Evolutionary conservation across 2,329 filamentous ascomycete genomes (phyloP).

Genomic region (Thyridium curvatum): DNA sequence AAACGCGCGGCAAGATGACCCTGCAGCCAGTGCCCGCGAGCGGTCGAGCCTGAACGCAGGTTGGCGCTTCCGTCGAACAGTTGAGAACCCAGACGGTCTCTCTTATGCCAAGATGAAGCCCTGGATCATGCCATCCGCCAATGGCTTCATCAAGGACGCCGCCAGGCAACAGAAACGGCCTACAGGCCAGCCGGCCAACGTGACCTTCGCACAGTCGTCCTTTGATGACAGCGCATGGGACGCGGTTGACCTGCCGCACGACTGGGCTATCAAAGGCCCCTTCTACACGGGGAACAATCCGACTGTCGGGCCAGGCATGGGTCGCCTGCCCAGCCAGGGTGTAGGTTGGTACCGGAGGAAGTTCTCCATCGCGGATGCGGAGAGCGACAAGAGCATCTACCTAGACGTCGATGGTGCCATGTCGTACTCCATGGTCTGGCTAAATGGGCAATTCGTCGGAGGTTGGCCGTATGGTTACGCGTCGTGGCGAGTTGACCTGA

Average conservation of each 20-base stretch:
- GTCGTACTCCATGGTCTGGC: conserved; percentile 42
- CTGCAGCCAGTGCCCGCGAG: conserved; percentile 12
- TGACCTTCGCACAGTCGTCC: conserved; percentile 1
- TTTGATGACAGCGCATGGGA: conserved; percentile 34
- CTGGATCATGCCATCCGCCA: conserved; percentile 10
- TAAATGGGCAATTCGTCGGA: conserved; percentile 41
- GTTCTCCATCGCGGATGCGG: conserved; percentile 23
- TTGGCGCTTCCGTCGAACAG: conserved; percentile 27
- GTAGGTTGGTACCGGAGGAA: conserved; percentile 45
- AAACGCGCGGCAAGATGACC: too few relatives aligned
- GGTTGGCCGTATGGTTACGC: conserved; percentile 45
- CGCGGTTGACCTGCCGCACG: conserved; percentile 34
- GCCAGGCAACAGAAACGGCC: conserved; percentile 3
- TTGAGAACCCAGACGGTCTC: conserved; percentile 23
- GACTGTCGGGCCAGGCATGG: conserved; percentile 28
- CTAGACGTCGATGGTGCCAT: conserved; percentile 45
- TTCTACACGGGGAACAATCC: conserved; percentile 27
- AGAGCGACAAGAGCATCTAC: conserved; percentile 28
- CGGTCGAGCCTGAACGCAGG: conserved; percentile 23
- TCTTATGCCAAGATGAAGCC: conserved; percentile 20
- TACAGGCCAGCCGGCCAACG: conserved; percentile 1
- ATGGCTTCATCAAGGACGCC: conserved; percentile 5
- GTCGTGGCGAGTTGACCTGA: conserved; percentile 44
- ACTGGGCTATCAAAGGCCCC: conserved; percentile 41
- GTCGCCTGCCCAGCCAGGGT: conserved; percentile 39